Conservation (phyloP, 306 rosid species). For the Dryas drummondii region DNA sequence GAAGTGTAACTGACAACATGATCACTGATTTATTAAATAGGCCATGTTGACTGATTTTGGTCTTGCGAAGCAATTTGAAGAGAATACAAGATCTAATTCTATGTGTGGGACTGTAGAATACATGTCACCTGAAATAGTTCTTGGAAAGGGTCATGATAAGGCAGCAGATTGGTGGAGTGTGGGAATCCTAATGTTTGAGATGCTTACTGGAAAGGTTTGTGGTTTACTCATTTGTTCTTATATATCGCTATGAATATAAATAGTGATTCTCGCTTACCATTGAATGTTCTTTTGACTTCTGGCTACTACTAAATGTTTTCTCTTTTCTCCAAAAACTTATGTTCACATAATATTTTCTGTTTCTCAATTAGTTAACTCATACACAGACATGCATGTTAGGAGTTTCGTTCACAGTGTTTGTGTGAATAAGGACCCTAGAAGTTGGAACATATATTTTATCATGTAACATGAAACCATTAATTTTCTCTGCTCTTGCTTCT, state of each 20-base stretch:
- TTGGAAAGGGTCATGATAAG: constrained; percentile 93
- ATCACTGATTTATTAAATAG: constrained; percentile 37
- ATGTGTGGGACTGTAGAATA: constrained; percentile 92
- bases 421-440: background rate
- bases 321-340: too few relatives aligned
- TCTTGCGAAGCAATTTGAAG: constrained; percentile 81
- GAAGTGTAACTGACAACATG: constrained; percentile 25
- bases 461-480: background rate
- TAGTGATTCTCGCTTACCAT: background rate
- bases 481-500: constrained; percentile 28
- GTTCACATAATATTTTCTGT: background rate
- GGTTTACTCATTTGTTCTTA: background rate
- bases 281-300: too few relatives aligned
- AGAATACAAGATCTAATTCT: constrained; percentile 80
- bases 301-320: too few relatives aligned
- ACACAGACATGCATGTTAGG: background rate
- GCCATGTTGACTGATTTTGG: constrained; percentile 98
- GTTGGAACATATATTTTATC: background rate
- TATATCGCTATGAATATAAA: background rate
- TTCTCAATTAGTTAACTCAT: background rate
- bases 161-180: constrained; percentile 99
- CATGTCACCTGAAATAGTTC: constrained; percentile 98
- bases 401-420: background rate
- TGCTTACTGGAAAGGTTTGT: constrained; percentile 94
- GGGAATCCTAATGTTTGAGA: constrained; percentile 85